Conservation (phyloP, 306 rosid species). For the Rosa multiflora region DNA sequence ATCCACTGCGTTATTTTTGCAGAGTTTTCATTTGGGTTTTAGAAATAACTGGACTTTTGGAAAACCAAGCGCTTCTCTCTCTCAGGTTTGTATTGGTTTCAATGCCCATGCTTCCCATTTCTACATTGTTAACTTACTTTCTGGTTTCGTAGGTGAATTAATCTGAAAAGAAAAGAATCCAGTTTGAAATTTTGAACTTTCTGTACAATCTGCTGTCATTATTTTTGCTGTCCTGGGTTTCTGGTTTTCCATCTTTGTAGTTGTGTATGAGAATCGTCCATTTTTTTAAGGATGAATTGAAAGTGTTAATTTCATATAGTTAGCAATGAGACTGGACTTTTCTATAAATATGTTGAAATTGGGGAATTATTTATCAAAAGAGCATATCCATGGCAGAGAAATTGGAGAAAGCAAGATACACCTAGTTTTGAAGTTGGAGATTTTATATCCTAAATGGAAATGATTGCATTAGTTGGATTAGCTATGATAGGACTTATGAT, state of each 20-base stretch:
- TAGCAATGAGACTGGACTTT: background rate
- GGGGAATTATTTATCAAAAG: background rate
- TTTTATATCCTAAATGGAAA: background rate
- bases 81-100: conserved; percentile 7
- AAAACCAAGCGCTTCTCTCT: conserved; percentile 5
- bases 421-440: background rate
- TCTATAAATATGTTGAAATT: background rate
- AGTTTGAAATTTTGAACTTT: background rate
- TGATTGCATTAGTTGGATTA: too few relatives aligned
- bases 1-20: background rate
- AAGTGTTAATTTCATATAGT: background rate
- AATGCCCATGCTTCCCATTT: too few relatives aligned
- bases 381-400: background rate
- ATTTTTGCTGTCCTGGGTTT: background rate
- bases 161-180: background rate
- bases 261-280: background rate
- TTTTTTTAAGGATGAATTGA: background rate
- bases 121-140: too few relatives aligned
- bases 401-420: background rate
- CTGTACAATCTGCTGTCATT: background rate
- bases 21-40: conserved; percentile 6
- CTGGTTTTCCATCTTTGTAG: background rate
- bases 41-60: conserved; percentile 1
- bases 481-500: background rate
- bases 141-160: background rate